Conservation (phyloP, 805 yeast species). For the Barnettozyma botsteinii region DNA sequence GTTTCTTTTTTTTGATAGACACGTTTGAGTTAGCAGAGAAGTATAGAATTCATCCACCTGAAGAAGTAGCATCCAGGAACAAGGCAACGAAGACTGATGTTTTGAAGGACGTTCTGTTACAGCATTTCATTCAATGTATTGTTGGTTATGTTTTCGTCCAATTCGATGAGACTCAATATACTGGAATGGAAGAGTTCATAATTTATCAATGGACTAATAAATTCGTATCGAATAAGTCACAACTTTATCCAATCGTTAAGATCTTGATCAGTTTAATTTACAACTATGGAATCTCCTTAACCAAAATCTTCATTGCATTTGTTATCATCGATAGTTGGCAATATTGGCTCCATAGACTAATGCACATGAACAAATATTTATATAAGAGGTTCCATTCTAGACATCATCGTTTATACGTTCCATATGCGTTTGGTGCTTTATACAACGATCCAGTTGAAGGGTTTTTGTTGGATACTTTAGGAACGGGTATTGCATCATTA, state of each 20-base stretch:
- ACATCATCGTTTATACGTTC: constrained; percentile 91
- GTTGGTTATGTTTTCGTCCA: constrained; percentile 54
- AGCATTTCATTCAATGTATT: constrained; percentile 76
- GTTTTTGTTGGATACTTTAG: constrained; percentile 82
- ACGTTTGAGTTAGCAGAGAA: constrained; percentile 67
- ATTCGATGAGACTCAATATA: constrained; percentile 50
- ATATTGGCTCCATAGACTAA: constrained; percentile 77
- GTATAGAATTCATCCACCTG: constrained; percentile 89
- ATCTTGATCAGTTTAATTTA: constrained; percentile 41
- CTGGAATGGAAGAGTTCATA: constrained; percentile 45
- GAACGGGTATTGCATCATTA: constrained; percentile 80
- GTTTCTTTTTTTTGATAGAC: constrained; percentile 72
- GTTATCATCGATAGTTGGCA: constrained; percentile 91
- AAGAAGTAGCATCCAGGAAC: constrained; percentile 72
- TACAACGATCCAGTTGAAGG: constrained; percentile 96
- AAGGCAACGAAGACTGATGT: constrained; percentile 68
- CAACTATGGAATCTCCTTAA: constrained; percentile 54
- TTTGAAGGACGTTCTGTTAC: constrained; percentile 72
- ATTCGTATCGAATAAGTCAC: constrained; percentile 4
- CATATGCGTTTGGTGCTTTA: constrained; percentile 94
- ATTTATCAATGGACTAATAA: constrained; percentile 38
- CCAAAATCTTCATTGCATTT: constrained; percentile 60
- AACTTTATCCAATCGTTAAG: constrained; percentile 32
- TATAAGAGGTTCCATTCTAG: constrained; percentile 86
- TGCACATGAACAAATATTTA: constrained; percentile 76